Conservation (phyloP, 1,284 basidiomycete species). For the Vanrija humicola region DNA sequence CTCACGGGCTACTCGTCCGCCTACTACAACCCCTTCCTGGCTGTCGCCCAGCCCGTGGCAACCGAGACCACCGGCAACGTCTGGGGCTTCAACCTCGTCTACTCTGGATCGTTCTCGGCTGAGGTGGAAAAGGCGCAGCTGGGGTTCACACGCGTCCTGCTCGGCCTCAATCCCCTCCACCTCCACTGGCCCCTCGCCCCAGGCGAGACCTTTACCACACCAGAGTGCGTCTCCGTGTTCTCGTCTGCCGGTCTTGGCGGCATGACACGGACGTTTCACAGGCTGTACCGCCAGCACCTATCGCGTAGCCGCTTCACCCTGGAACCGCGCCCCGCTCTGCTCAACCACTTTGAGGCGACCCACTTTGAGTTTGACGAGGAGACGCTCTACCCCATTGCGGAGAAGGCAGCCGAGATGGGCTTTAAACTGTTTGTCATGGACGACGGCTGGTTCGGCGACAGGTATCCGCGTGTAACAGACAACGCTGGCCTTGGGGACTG, state of each 20-base stretch:
- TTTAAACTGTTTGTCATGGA: conserved; percentile 38
- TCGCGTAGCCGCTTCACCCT: conserved; percentile 11
- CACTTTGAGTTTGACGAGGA: conserved; percentile 33
- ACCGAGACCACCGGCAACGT: conserved; percentile 23
- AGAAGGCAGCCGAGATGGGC: conserved; percentile 22
- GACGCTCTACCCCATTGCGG: conserved; percentile 20
- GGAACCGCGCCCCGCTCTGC: conserved; percentile 22
- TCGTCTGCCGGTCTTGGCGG: conserved; percentile 24
- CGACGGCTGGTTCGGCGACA: conserved; percentile 40
- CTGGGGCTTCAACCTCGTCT: conserved; percentile 31
- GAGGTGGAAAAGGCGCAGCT: conserved; percentile 21
- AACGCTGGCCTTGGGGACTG: conserved; percentile 33
- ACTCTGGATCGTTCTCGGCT: conserved; percentile 25
- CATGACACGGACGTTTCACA: conserved; percentile 25
- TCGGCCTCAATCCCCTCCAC: conserved; percentile 33
- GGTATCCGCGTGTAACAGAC: conserved; percentile 26
- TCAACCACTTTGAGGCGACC: conserved; percentile 40
- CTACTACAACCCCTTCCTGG: conserved; percentile 32
- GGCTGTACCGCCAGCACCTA: conserved; percentile 28
- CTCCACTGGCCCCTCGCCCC: conserved; percentile 21
- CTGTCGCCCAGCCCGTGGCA: conserved; percentile 19
- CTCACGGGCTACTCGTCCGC: conserved; percentile 31
- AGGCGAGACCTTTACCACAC: conserved; percentile 26
- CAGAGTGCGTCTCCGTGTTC: conserved; percentile 29
- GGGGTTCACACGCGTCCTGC: conserved; percentile 18